Conservation (phyloP, 306 rosid genomes). For the Dalbergia cochinchinensis region DNA sequence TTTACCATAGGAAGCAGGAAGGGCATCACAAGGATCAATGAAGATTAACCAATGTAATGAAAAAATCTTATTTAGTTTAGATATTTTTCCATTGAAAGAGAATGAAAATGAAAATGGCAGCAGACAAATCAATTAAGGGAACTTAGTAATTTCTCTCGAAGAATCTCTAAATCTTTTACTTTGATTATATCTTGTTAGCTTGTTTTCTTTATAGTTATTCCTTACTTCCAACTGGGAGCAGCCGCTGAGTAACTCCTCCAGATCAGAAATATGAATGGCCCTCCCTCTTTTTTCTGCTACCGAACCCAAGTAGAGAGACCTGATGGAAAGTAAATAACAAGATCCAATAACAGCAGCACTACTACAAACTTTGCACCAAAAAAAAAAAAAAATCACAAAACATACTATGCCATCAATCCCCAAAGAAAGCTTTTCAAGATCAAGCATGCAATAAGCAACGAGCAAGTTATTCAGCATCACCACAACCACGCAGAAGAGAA, state of each 20-base stretch:
- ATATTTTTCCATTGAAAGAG: neutral
- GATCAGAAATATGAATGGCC: slow-evolving; percentile 79
- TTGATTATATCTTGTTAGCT: slow-evolving; percentile 2
- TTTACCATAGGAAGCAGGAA: slow-evolving; percentile 27
- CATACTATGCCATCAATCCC: slow-evolving; percentile 19
- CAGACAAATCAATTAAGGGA: neutral
- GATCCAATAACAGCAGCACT: slow-evolving; percentile 47
- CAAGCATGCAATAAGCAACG: neutral
- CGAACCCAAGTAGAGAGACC: slow-evolving; percentile 92
- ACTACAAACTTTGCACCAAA: slow-evolving; percentile 12
- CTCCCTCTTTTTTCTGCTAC: slow-evolving; percentile 87
- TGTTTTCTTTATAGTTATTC: slow-evolving; percentile 21
- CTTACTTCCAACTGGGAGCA: slow-evolving; percentile 94
- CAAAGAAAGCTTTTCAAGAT: slow-evolving; percentile 17
- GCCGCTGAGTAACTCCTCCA: slow-evolving; percentile 86
- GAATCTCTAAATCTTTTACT: slow-evolving; percentile 10
- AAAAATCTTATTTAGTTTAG: neutral
- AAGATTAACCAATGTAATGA: slow-evolving; percentile 8
- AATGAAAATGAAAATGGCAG: slow-evolving; percentile 25
- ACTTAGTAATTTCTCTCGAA: neutral
- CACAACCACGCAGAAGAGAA: neutral
- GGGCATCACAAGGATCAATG: slow-evolving; percentile 6
- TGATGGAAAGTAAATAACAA: slow-evolving; percentile 54
- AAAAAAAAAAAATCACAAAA: slow-evolving; percentile 8
- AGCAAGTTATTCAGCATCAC: slow-evolving; percentile 4